phyloP scores from a whole-genome alignment of 106 monocot genomes.

The Iris macrosiphon region DNA sequence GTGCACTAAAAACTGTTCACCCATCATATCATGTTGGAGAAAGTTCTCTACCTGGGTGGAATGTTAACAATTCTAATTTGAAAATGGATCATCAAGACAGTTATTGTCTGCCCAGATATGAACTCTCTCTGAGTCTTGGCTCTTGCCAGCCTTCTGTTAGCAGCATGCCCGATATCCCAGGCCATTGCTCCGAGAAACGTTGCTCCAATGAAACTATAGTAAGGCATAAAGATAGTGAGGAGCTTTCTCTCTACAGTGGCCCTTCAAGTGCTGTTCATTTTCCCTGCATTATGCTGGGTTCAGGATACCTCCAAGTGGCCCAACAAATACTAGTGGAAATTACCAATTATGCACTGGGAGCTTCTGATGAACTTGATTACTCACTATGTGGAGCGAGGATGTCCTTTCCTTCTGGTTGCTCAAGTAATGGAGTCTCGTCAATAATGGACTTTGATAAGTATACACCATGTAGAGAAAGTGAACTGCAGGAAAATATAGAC shows the following conservation, averaged over 20 bases:
- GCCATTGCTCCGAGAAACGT: conserved; percentile 41
- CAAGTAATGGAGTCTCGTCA: conserved; percentile 1
- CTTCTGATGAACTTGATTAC: conserved; percentile 24
- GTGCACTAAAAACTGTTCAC: conserved; percentile 17
- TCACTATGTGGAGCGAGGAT: conserved; percentile 12
- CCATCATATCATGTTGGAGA: conserved; percentile 44
- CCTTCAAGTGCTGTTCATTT: conserved; percentile 25
- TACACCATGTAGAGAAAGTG: conserved; percentile 12
- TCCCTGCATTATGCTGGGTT: conserved; percentile 26
- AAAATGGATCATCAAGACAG: too few species aligned
- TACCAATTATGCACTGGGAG: conserved; percentile 28
- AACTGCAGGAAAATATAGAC: not conserved
- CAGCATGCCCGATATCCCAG: too few species aligned
- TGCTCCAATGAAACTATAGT: conserved; percentile 35
- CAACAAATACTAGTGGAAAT: conserved; percentile 51
- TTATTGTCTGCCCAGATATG: conserved; percentile 25
- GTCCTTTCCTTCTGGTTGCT: conserved; percentile 25
- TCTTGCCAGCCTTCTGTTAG: too few species aligned
- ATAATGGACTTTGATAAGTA: conserved; percentile 7
- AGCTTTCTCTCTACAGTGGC: conserved; percentile 16
- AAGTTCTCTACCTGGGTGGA: conserved; percentile 29
- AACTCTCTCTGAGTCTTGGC: conserved; percentile 61
- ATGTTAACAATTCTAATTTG: conserved; percentile 11
- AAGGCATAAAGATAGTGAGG: conserved; percentile 2
- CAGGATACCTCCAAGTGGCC: conserved; percentile 41